A percentile compares a stretch with the other conserved stretches of the same genome.
Evolutionary conservation across 148 eudicot species (phyloP).

Genomic region (Chenopodium formosanum): DNA sequence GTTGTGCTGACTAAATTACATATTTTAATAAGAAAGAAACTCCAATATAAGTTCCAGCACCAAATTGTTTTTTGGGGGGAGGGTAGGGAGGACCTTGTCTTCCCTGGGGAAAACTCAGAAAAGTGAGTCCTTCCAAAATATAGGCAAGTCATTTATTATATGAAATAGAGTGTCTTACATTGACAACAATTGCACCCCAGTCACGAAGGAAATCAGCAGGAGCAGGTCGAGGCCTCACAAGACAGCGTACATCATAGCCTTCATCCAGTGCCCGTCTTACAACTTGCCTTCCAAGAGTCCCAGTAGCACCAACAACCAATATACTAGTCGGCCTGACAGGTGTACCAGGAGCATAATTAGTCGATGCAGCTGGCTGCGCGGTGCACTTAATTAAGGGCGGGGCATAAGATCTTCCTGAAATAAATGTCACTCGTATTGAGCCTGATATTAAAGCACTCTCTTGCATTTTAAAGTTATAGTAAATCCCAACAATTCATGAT

Average conservation of each 20-base stretch:
- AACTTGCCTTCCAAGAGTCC: constrained; percentile 93
- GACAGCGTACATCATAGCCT: constrained; percentile 97
- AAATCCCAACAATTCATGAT: neutral
- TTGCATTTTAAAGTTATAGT: neutral
- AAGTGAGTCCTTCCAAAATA: neutral
- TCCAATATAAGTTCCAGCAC: neutral
- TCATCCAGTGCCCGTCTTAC: constrained; percentile 95
- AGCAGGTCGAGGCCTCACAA: constrained; percentile 93
- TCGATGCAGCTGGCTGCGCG: constrained; percentile 54
- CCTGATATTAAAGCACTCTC: neutral
- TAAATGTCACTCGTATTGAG: neutral
- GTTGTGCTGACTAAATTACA: neutral
- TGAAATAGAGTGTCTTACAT: constrained; percentile 40
- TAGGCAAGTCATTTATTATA: neutral
- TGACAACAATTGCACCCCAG: constrained; percentile 98
- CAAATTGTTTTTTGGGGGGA: neutral
- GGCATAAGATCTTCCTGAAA: constrained; percentile 42
- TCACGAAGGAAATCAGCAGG: constrained; percentile 99
- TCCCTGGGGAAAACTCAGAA: neutral
- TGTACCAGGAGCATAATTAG: constrained; percentile 90
- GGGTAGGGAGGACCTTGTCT: neutral
- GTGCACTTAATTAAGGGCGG: constrained; percentile 46
- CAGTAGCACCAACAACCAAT: constrained; percentile 92
- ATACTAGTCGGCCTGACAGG: constrained; percentile 92
- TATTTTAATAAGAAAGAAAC: neutral